A percentile compares a stretch with the other conserved stretches of the same genome.
Conservation (phyloP, 345 rosid genomes). For the Corchorus olitorius region DNA sequence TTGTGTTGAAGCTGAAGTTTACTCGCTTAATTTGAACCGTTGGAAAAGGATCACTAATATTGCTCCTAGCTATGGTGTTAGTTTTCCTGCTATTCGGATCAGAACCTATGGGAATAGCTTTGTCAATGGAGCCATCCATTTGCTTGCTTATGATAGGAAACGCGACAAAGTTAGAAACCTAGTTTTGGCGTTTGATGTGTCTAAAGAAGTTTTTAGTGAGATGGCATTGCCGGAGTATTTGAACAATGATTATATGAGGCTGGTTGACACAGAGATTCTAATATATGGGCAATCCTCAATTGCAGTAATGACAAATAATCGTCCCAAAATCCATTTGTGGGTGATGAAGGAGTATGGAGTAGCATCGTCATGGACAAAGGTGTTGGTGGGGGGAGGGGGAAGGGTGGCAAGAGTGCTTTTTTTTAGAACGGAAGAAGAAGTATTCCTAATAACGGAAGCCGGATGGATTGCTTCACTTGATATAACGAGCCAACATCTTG, state of each 20-base stretch:
- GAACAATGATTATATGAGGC: not conserved
- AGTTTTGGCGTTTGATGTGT: not conserved
- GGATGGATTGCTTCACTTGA: not conserved
- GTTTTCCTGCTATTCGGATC: not conserved
- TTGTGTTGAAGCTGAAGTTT: not conserved
- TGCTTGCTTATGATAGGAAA: not conserved
- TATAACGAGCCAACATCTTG: not conserved
- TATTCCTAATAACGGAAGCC: not conserved
- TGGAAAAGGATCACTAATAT: not conserved
- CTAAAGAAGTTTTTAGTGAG: not conserved
- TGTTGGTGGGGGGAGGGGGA: no score
- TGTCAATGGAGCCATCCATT: conserved; percentile 1
- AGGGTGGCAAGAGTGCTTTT: not conserved
- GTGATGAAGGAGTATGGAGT: not conserved
- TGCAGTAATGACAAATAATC: not conserved
- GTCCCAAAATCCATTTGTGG: not conserved
- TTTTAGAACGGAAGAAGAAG: not conserved
- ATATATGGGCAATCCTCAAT: not conserved
- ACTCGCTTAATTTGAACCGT: not conserved
- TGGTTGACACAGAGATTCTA: not conserved
- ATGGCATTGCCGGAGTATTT: not conserved
- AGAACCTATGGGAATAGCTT: not conserved
- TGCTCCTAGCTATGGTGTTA: not conserved
- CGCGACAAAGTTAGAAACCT: not conserved
- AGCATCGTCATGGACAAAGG: not conserved